Evolutionary conservation across 2,329 filamentous ascomycete species (phyloP).

Genomic region (Pseudopithomyces chartarum): DNA sequence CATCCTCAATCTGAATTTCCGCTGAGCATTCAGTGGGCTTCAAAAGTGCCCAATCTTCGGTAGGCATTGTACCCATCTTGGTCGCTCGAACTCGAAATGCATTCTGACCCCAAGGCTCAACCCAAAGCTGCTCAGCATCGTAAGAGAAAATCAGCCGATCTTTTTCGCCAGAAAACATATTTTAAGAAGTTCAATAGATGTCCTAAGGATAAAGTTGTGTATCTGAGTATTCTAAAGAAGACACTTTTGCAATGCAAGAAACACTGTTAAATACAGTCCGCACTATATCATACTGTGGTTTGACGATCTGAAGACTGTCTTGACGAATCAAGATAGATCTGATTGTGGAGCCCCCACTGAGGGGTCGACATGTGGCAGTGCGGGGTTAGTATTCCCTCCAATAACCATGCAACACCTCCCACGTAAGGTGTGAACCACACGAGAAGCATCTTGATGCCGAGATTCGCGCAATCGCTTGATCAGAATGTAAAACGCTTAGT

Average conservation of each 20-base stretch:
- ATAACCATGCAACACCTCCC: neutral
- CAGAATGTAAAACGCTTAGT: no score
- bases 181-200: neutral
- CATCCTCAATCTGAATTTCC: conserved; percentile 18
- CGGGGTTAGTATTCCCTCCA: neutral
- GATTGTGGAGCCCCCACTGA: neutral
- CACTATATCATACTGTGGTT: neutral
- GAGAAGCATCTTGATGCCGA: no score
- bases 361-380: neutral
- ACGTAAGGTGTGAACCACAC: neutral
- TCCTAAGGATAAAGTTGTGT: no score
- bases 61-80: conserved; percentile 39
- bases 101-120: conserved; percentile 57
- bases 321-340: neutral
- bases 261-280: no score
- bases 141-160: conserved; percentile 65
- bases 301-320: neutral
- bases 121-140: conserved; percentile 55
- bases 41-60: conserved; percentile 32
- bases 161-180: conserved; percentile 51
- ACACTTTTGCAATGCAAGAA: no score
- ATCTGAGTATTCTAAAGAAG: no score
- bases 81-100: conserved; percentile 56
- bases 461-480: no score
- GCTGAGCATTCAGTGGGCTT: conserved; percentile 1